Conservation (phyloP, 768 basidiomycete genomes). For the Podaxis sp. region DNA sequence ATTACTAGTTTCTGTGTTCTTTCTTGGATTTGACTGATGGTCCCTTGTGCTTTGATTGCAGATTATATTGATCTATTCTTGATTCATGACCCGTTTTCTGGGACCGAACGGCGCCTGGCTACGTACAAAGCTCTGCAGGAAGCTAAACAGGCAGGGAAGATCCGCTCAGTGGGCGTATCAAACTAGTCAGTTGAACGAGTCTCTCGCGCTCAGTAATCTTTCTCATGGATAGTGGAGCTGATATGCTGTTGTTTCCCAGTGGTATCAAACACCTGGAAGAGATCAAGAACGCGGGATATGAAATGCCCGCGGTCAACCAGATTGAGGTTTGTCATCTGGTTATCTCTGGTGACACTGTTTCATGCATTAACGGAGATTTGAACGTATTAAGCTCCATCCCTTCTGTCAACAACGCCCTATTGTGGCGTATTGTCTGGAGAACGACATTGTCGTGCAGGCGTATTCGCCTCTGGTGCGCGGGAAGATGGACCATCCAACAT, state of each 20-base stretch:
- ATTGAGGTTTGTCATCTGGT: constrained; percentile 55
- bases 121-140: constrained; percentile 72
- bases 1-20: constrained; percentile 17
- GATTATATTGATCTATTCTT: constrained; percentile 49
- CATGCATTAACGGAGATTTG: not conserved
- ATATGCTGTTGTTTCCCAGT: constrained; percentile 33
- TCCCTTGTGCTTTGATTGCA: constrained; percentile 10
- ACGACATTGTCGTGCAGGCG: constrained; percentile 66
- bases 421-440: constrained; percentile 66
- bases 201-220: not conserved
- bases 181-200: constrained; percentile 65
- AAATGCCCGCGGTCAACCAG: constrained; percentile 76
- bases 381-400: constrained; percentile 62
- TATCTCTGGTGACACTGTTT: not conserved
- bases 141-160: constrained; percentile 61
- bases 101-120: constrained; percentile 60
- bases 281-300: constrained; percentile 59
- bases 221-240: not conserved
- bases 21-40: not conserved
- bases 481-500: constrained; percentile 50
- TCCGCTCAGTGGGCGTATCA: constrained; percentile 76
- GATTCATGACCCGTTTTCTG: constrained; percentile 72
- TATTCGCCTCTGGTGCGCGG: constrained; percentile 77
- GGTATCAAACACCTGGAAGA: constrained; percentile 74
- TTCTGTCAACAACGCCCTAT: constrained; percentile 81